phyloP scores from a whole-genome alignment of 345 rosid species.

The Linum lewisii region DNA sequence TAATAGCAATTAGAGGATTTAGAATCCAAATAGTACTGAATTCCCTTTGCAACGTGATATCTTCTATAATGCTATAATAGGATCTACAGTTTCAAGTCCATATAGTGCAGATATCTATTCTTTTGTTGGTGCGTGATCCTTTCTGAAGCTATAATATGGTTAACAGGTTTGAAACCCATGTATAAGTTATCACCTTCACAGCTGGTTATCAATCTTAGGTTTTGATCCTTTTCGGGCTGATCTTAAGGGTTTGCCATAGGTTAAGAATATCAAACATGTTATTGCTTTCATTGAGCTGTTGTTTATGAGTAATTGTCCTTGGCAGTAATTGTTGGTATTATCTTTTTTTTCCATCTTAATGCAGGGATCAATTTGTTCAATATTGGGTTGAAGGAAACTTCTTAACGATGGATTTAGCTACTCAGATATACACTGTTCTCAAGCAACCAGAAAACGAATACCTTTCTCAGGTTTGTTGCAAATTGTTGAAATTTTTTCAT shows the following conservation, averaged over 20 bases:
- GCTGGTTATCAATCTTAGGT: neutral
- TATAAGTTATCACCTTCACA: neutral
- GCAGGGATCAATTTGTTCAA: conserved; percentile 59
- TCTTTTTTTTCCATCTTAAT: conserved; percentile 7
- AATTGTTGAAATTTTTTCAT: neutral
- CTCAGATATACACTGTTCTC: conserved; percentile 55
- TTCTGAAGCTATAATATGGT: no score
- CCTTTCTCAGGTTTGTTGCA: conserved; percentile 60
- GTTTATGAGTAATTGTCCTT: neutral
- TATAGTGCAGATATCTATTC: no score
- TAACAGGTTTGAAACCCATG: neutral
- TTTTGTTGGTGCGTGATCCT: no score
- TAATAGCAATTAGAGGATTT: neutral
- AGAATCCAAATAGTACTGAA: neutral
- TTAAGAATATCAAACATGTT: neutral
- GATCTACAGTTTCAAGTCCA: no score
- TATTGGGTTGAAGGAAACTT: conserved; percentile 71
- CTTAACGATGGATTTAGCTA: conserved; percentile 56
- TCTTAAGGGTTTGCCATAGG: neutral
- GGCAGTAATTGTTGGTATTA: neutral
- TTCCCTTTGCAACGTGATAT: no score
- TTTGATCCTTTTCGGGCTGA: neutral
- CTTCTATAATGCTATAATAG: no score
- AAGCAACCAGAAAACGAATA: conserved; percentile 60
- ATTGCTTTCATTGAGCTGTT: neutral